Conservation (phyloP, 495 filamentous ascomycete genomes). For the Aspergillus hancockii region DNA sequence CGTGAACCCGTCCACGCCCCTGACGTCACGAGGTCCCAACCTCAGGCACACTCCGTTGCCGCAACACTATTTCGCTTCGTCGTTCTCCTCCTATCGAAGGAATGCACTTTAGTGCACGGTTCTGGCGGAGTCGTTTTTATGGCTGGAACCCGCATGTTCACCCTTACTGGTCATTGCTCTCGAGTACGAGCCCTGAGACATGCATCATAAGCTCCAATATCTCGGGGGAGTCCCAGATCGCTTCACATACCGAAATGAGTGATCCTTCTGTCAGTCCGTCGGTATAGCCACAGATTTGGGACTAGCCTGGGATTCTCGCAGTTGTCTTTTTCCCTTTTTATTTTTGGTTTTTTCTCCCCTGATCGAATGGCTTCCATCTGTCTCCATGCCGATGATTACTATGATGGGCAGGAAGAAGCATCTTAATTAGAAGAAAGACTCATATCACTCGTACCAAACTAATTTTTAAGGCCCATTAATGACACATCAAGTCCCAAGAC, state of each 20-base stretch:
- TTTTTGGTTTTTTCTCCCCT: not conserved
- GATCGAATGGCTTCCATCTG: not conserved
- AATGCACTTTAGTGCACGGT: not conserved
- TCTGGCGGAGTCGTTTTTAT: not conserved
- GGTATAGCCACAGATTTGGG: not conserved
- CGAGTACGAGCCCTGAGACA: not conserved
- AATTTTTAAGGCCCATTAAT: not conserved
- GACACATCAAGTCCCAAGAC: not conserved
- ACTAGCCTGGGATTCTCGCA: not conserved
- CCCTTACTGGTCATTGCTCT: not conserved
- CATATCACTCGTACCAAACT: not conserved
- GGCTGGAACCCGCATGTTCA: not conserved
- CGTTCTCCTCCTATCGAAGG: too few species aligned
- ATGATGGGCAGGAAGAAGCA: not conserved
- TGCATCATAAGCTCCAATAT: not conserved
- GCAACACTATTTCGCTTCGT: too few species aligned
- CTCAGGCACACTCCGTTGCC: not conserved
- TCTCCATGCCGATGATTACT: constrained; percentile 1
- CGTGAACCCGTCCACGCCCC: not conserved
- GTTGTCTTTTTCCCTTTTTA: not conserved
- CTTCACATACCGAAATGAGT: not conserved
- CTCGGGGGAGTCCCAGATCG: not conserved
- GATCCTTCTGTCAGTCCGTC: not conserved
- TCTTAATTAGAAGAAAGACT: not conserved
- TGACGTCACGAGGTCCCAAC: not conserved